These are phyloP conservation scores for Phytophthora podocarpi DNA, from an alignment of 352 stramenopile genomes.

Conservation along the genomic window DNA sequence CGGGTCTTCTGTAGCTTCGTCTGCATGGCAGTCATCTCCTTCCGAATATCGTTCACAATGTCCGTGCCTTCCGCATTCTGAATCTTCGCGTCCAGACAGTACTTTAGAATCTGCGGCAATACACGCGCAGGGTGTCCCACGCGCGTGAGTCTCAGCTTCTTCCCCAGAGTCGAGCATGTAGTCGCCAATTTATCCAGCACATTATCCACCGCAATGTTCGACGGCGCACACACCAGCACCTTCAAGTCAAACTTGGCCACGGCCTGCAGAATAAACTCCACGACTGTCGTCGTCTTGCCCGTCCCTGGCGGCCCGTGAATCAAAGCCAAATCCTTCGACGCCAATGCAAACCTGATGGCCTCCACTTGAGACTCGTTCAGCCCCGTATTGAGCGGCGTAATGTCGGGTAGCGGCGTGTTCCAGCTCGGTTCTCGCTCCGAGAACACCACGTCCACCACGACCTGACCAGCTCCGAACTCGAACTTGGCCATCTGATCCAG, in stretches of 20 bases:
- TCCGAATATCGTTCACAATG: conserved; percentile 95
- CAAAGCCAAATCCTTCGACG: conserved; percentile 86
- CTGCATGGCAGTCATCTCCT: conserved; percentile 86
- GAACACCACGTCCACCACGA: conserved; percentile 79
- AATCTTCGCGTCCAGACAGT: conserved; percentile 96
- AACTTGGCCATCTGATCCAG: conserved; percentile 75
- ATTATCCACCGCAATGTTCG: conserved; percentile 99
- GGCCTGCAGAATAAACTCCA: conserved; percentile 96
- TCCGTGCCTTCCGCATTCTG: conserved; percentile 92
- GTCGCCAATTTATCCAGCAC: conserved; percentile 93
- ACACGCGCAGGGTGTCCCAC: conserved; percentile 97
- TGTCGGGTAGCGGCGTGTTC: conserved; percentile 52
- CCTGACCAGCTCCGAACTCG: conserved; percentile 57
- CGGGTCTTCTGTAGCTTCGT: conserved; percentile 58
- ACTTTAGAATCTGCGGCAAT: conserved; percentile 86
- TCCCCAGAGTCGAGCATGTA: conserved; percentile 31
- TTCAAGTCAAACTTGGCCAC: conserved; percentile 85
- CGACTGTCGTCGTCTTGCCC: conserved; percentile 97
- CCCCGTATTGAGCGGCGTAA: conserved; percentile 52
- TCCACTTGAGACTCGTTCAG: conserved; percentile 83
- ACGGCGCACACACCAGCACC: conserved; percentile 96
- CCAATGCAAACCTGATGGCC: conserved; percentile 80
- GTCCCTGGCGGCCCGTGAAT: conserved; percentile 95
- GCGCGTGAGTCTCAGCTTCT: conserved; percentile 57
- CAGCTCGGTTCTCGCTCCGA: conserved; percentile 47